Base-by-base conservation (phyloP, 495 filamentous ascomycete species). In the Penicillium cinerascens region DNA sequence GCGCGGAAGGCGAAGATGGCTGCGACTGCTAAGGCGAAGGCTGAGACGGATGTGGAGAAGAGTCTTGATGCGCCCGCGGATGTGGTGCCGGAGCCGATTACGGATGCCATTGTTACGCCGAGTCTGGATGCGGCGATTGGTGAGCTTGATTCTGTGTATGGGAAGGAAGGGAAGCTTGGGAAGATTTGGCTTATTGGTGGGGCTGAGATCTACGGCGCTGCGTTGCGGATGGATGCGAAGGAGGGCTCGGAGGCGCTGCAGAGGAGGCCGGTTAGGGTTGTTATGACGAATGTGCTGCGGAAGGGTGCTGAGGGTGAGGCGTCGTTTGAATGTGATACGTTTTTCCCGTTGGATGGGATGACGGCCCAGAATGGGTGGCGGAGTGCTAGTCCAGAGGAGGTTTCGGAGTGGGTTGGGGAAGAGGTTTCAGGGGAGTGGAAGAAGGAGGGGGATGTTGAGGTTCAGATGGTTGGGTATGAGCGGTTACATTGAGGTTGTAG, bases 111-210 rank as follows among this genome's bases (percentile, higher is more conserved):
- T 45, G 72, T 78, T 2, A 51, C 59, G 39, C 52, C 51, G 1
- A 72, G 77, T 46, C 37, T 95, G 2, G 82, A 86, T 21, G 77
- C 74, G 37, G 87, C 87, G 11, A 43, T 92, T 22, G 52, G 62
- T 41, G 49, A 37, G 21, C 57, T 78, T 47, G 71, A 67, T 23
- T 45, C 27, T 25, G 27, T 49, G 47, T 65, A 60, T 53, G 64
- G 51, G 20, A 23, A 29, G 17, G 42, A 53, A 42, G 60, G 55
- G 13, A 47, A 38, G n/a, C 25, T 75, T 43, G 73, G 71, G 1
- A 78, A 80, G 57, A 77, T 89, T 0, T 98, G 88, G 69, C 79
- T 97, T 0, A 97, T 98, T 65, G 93, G 93, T 3, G 93, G 93
- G 1, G 86, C 82, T 59, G 85, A 92, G 74, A 82, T 98, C 23